Base-by-base conservation (phyloP, 176 grass and related monocot genomes). In the Bonia amplexicaulis region DNA sequence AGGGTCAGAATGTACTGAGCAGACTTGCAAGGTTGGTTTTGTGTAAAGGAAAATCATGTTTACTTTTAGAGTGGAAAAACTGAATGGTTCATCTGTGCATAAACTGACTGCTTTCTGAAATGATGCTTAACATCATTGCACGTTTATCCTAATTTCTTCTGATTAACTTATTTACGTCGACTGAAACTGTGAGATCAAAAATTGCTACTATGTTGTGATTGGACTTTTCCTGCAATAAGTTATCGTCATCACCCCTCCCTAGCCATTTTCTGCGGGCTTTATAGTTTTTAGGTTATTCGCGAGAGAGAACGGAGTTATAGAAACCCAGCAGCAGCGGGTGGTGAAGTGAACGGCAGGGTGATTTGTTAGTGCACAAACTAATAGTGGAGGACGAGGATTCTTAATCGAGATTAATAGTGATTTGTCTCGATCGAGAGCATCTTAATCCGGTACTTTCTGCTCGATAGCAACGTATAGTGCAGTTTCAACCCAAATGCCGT, bases 1-100 rank as follows among this genome's bases (percentile, higher is more conserved):
- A 85, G 51, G 22, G 6, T 69, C 79, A 71, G 65, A 60, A 63
- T 59, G 73, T 6, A 81, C 37, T 49, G 73, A 26, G 76, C 22
- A 33, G 26, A 23, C 27, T 29, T 49, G 37, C 37, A 67, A 31
- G 39, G 65, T 39, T 73, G 79, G 66, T 82, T 75, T 54, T 75
- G 31, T 84, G 80, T 87, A 67, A 44, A 84, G 23, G 22, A 79
- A 78, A 76, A 70, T 7, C 41, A 52, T 80, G 51, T 27, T 33
- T 51, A 51, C 0, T 10, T 75, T 40, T 6, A 17, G 20, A 26
- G 45, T 33, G 16, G 80, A 23, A 51, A 42, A 1, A 14, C 53
- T 33, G 10, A n/a, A 41, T 60, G 29, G 60, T 62, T 46, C 9
- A 46, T 84, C 51, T 87, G 81, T 91, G 80, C 63, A 84, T 87